Base-by-base conservation (phyloP, 768 basidiomycete genomes). In the Hygrophorus russula region DNA sequence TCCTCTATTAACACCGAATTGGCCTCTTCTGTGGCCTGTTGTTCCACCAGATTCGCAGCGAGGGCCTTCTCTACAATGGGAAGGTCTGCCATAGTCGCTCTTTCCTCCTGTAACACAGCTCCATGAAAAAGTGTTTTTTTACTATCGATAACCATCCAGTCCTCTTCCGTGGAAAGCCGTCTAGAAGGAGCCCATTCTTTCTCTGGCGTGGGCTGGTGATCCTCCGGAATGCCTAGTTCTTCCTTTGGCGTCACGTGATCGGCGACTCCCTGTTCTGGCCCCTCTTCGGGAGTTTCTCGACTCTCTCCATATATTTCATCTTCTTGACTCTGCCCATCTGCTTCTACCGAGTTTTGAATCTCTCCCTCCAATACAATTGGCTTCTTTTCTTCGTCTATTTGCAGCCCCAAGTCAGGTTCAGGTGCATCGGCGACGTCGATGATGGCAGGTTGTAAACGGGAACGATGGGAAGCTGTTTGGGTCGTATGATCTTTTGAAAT, bases 371-470 rank as follows among this genome's bases (percentile, higher is more conserved):
- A 33, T 19, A 44, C 46, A n/a, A 29, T 41, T 1, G 42, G 41
- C 8, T 14, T 18, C 32, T 42, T 41, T 36, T 37, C 46, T 9
- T 37, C 18, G 15, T 34, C 36, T 10, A 29, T 29, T 6, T 19
- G 40, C 4, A 28, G 14, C 12, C 10, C 36, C 20, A 29, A 29
- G 12, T 11, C 46, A 29, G 39, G 36, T 27, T 35, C 36, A 14
- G 31, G 40, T 9, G 46, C 43, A 18, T 43, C 49, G 9, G 36
- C 29, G 24, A 47, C 47, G 13, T 44, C 19, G 28, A 47, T 50
- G n/a, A 41, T 30, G 4, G 19, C 40, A 5, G 46, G 41, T 20
- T 63, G 47, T 65, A 76, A 46, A 81, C 78, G 39, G 9, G 51
- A 47, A 2, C 24, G 39, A 8, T 24, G 24, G 24, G 49, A 28